Conservation (phyloP, 306 rosid species). For the Quercus ilex region DNA sequence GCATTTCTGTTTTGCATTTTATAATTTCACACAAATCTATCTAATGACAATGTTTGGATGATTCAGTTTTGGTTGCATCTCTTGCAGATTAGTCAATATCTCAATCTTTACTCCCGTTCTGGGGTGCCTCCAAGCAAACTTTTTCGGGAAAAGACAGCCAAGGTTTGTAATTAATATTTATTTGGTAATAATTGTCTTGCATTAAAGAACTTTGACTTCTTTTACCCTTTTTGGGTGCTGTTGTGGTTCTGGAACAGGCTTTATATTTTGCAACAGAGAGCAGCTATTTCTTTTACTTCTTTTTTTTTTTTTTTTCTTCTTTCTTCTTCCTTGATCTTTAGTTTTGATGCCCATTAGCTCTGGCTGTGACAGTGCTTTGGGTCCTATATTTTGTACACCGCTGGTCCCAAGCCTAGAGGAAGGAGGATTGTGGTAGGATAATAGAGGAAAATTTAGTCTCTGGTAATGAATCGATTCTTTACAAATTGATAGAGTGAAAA, state of each 20-base stretch:
- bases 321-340: not conserved
- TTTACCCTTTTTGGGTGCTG: not conserved
- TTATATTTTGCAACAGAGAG: not conserved
- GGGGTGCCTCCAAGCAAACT: slow-evolving; percentile 79
- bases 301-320: not conserved
- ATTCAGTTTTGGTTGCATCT: not conserved
- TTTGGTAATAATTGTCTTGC: not conserved
- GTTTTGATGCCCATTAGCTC: no score
- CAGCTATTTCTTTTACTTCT: not conserved
- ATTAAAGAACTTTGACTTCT: not conserved
- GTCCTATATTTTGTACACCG: no score
- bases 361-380: no score
- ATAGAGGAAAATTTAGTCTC: no score
- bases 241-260: not conserved
- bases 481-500: no score
- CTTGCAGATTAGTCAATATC: slow-evolving; percentile 82
- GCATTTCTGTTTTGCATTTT: no score
- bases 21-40: no score
- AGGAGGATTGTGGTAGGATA: no score
- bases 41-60: not conserved
- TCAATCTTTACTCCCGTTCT: slow-evolving; percentile 61
- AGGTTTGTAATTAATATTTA: slow-evolving; percentile 44
- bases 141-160: slow-evolving; percentile 73
- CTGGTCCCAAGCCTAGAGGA: no score
- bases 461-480: no score